Base-by-base conservation (phyloP, 2,329 filamentous ascomycete species). In the Nemania sp. region DNA sequence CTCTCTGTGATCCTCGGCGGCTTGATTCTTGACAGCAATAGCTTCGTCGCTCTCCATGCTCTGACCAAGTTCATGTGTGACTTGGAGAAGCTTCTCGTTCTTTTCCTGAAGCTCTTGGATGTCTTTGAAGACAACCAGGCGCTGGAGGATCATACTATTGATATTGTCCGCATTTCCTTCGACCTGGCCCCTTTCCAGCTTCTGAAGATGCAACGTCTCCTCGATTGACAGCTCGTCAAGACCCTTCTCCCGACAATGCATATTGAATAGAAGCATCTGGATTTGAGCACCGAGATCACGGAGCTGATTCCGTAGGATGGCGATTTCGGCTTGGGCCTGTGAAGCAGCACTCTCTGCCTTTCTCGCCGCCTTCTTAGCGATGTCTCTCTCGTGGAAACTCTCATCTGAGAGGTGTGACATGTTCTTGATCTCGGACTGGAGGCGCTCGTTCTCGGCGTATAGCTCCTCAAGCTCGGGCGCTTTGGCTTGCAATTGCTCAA, bases 41-140 rank as follows among this genome's bases (percentile, higher is more conserved):
- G 92, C 92, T 73, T 97, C 93, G 68, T 94, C 91, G 53, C 90
- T 93, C 77, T 98, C 95, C 82, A 97, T 91, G 74, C 91, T 87
- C 62, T 94, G 90, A 9, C 91, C 92, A 13, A 99, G 81, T 66
- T 96, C 87, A 40, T 94, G 87, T 4, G 92, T 90, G 67, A 96
- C 87, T 51, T 89, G 87, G 21, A 97, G 81, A 18, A 97, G 83
- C 65, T 95, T 90, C 62, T 90, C 83, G 66, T 99, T 98, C 80
- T 96, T 92, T 60, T 90, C 84, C 72, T 97, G 92, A 10, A 99
- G 80, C 56, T 96, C 90, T 59, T 86, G 82, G 40, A 97, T 86
- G 66, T 92, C 88, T 69, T 90, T 92, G 84, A 96, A 99, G 0
- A 92, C 87, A 9, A 93, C 90, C n/a, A 98, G 81, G 63, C 93